These are phyloP conservation scores for Dendryphion nanum DNA, from an alignment of 2,329 filamentous ascomycete genomes.

Conservation along the genomic window DNA sequence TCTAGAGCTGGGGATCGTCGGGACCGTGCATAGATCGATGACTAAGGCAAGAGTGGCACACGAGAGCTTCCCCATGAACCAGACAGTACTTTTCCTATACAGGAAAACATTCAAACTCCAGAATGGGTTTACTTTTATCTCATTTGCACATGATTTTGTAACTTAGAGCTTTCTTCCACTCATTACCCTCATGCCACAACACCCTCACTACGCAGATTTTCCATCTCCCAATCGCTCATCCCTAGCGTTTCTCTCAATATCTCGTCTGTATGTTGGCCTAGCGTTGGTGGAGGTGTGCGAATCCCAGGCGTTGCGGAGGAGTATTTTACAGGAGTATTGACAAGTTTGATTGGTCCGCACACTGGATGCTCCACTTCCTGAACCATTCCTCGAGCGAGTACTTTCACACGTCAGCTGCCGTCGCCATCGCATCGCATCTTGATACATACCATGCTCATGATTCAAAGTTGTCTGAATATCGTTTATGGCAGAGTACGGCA, in stretches of 20 bases:
- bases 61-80: no score
- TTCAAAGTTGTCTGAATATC: constrained; percentile 82
- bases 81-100: no score
- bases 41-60: no score
- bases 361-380: constrained; percentile 77
- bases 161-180: not conserved
- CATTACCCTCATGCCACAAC: constrained; percentile 29
- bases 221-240: constrained; percentile 31
- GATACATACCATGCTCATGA: constrained; percentile 71
- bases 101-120: no score
- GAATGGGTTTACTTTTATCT: no score
- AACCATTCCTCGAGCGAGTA: constrained; percentile 80
- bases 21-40: no score
- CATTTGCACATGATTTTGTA: not conserved
- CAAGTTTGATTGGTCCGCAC: constrained; percentile 83
- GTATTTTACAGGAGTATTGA: constrained; percentile 94
- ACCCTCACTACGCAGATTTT: constrained; percentile 30
- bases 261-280: constrained; percentile 54
- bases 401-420: constrained; percentile 35
- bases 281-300: constrained; percentile 73
- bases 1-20: no score
- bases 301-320: constrained; percentile 77
- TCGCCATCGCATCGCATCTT: not conserved
- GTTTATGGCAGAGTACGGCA: constrained; percentile 95
- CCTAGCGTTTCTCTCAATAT: constrained; percentile 31